Conservation (phyloP, 108 stramenopile genomes). For the Nitzschia inconspicua region DNA sequence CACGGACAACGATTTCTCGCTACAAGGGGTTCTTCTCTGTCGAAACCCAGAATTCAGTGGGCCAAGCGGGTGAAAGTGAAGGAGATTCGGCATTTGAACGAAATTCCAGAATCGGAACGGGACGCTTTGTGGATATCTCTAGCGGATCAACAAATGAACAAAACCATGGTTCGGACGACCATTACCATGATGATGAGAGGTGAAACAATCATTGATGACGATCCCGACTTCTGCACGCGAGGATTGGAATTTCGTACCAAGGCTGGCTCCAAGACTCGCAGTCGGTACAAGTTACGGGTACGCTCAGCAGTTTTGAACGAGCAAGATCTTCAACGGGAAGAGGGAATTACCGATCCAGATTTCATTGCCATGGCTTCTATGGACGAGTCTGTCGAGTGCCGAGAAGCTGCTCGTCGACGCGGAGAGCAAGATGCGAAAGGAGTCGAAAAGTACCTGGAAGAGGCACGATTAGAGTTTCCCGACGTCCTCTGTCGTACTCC, state of each 20-base stretch:
- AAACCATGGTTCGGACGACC: conserved; percentile 3
- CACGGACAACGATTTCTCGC: too few relatives aligned
- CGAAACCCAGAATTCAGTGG: background rate
- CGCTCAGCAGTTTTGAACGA: conserved; percentile 32
- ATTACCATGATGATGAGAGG: conserved; percentile 21
- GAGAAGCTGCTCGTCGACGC: conserved; percentile 6
- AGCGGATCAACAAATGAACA: conserved; percentile 13
- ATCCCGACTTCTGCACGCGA: conserved; percentile 10
- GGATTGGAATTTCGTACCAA: conserved; percentile 24
- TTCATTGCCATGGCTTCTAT: conserved; percentile 29
- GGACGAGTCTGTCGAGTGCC: conserved; percentile 5
- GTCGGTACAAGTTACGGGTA: conserved; percentile 5
- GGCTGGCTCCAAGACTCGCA: conserved; percentile 8
- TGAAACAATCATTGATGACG: background rate
- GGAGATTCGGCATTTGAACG: conserved; percentile 7
- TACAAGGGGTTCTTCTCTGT: too few relatives aligned
- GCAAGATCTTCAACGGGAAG: conserved; percentile 29
- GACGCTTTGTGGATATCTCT: conserved; percentile 14
- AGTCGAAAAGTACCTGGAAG: background rate
- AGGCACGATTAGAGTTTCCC: background rate
- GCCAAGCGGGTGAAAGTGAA: background rate
- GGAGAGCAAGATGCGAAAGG: conserved; percentile 4
- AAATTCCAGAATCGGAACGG: conserved; percentile 7
- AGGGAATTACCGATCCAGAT: conserved; percentile 20
- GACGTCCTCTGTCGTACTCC: background rate